These are phyloP conservation scores for Pseudocercospora macadamiae DNA, from an alignment of 2,329 filamentous ascomycete genomes.

Conservation along the genomic window DNA sequence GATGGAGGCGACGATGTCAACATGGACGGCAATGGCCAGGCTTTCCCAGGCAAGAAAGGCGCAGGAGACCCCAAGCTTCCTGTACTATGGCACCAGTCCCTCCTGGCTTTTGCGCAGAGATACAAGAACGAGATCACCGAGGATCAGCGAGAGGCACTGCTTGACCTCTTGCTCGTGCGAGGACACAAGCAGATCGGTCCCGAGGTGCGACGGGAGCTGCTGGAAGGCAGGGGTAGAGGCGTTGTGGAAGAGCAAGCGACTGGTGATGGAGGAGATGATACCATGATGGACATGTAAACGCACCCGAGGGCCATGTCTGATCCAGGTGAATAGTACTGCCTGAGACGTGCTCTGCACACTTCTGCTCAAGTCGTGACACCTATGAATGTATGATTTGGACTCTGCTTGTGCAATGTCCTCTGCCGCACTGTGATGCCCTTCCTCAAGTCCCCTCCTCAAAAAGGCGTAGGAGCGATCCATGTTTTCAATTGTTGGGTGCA, in stretches of 20 bases:
- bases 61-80: constrained; percentile 65
- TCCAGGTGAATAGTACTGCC: background rate
- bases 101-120: constrained; percentile 88
- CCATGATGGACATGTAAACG: constrained; percentile 67
- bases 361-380: too few relatives aligned
- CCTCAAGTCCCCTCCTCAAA: too few relatives aligned
- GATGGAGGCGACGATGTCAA: constrained; percentile 60
- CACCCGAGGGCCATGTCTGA: background rate
- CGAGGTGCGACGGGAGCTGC: constrained; percentile 83
- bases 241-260: constrained; percentile 65
- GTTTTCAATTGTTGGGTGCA: too few relatives aligned
- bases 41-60: constrained; percentile 37
- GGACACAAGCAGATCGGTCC: constrained; percentile 89
- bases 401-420: too few relatives aligned
- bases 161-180: constrained; percentile 82
- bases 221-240: constrained; percentile 85
- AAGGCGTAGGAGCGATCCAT: too few relatives aligned
- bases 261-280: constrained; percentile 75
- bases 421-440: too few relatives aligned
- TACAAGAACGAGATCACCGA: constrained; percentile 97
- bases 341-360: background rate
- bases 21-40: constrained; percentile 52
- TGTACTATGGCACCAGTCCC: constrained; percentile 93
- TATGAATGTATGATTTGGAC: too few relatives aligned
- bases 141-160: constrained; percentile 85